Conservation (phyloP, 768 basidiomycete species). For the Hygrophorus russula region DNA sequence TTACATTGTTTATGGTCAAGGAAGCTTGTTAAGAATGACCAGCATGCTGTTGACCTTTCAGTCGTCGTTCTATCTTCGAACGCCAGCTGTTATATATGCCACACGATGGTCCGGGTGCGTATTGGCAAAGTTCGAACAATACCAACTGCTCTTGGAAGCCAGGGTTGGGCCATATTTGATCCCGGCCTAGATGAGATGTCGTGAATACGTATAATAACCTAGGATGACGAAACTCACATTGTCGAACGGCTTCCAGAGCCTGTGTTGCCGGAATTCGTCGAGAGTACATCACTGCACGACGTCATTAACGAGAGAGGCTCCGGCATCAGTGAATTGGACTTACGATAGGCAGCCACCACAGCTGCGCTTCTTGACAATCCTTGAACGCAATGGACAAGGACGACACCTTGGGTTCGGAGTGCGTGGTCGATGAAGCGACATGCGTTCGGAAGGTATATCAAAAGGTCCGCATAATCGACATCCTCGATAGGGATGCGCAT, state of each 20-base stretch:
- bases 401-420: constrained; percentile 41
- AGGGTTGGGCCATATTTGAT: constrained; percentile 71
- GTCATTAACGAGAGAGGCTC: constrained; percentile 7
- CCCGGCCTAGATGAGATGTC: constrained; percentile 23
- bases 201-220: constrained; percentile 2
- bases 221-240: constrained; percentile 27
- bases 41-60: constrained; percentile 26
- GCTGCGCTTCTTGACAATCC: constrained; percentile 58
- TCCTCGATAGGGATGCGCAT: constrained; percentile 63
- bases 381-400: constrained; percentile 59
- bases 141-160: constrained; percentile 74
- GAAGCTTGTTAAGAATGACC: too few species aligned
- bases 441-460: constrained; percentile 54
- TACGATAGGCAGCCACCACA: constrained; percentile 70
- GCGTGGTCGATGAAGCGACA: constrained; percentile 60
- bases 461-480: constrained; percentile 56
- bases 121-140: constrained; percentile 63
- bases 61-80: constrained; percentile 36
- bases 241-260: constrained; percentile 49
- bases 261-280: constrained; percentile 42
- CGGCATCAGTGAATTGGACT: constrained; percentile 15
- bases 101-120: constrained; percentile 44
- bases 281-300: constrained; percentile 51
- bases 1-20: too few species aligned
- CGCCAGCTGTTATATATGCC: constrained; percentile 65